Base-by-base conservation (phyloP, 352 stramenopile species). In the Peronospora farinosa region DNA sequence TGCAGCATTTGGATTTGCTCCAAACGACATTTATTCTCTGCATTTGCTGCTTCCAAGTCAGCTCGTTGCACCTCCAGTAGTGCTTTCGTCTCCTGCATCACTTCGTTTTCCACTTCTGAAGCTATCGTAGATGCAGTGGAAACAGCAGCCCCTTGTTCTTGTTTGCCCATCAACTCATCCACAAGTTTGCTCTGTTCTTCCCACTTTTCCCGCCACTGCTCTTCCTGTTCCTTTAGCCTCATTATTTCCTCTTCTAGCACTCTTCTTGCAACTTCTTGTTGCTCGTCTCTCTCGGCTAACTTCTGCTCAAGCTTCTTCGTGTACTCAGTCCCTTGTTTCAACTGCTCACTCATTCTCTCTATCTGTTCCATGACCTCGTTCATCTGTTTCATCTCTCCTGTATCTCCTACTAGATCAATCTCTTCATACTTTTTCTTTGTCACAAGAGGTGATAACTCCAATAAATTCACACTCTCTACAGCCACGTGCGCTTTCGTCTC, bases 391-490 rank as follows among this genome's bases (percentile, higher is more conserved):
- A 74, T 63, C 31, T 42, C 23, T 13, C 11, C 51, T 13, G 58
- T 40, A 16, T 69, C 60, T 16, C 40, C 63, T 12, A 79, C 19
- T 48, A 88, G 42, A 40, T 88, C 74, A 38, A 87, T 79, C 33
- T 86, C 70, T 15, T 84, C 61, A 31, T 83, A 83, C 19, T 51
- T 61, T 16, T 61, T 59, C 0, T 46, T 58, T 1, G 52, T 49
- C 8, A 46, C 36, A 16, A 67, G 36, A 16, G 70, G 74, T 0
- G 78, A 81, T 35, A 82, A 47, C 13, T 72, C 56, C 48, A 76
- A 37, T 37, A 88, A 36, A 8, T 78, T 66, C 0, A 70, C 60
- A 27, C 47, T 79, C 25, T 68, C 60, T 13, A 66, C 52, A 9
- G 56, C 30, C 16, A 8, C 40, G 12, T 35, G 37, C 12, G 38